Evolutionary conservation across 805 yeast species (phyloP).

Genomic region (Tetrapisispora fleetii): DNA sequence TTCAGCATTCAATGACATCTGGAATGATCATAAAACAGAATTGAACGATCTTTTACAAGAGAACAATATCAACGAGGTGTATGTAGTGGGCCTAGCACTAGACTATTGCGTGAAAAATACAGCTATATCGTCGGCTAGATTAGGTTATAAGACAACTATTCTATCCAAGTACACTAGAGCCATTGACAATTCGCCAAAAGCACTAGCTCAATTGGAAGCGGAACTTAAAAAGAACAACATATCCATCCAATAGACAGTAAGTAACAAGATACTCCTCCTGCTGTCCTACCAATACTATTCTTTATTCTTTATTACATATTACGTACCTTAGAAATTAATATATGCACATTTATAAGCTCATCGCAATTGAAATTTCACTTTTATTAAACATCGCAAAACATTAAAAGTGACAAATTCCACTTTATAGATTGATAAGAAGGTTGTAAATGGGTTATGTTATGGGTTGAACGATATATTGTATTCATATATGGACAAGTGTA

Average conservation of each 20-base stretch:
- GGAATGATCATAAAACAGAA: constrained; percentile 65
- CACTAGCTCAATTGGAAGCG: constrained; percentile 10
- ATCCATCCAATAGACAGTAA: background rate
- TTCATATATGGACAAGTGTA: too few species aligned
- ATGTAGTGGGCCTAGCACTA: constrained; percentile 72
- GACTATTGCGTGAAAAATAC: constrained; percentile 80
- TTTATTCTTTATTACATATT: background rate
- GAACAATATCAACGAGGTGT: constrained; percentile 47
- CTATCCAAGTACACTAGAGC: constrained; percentile 46
- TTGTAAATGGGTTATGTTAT: too few species aligned
- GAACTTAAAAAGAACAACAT: constrained; percentile 16
- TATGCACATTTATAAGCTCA: background rate
- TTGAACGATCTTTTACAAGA: constrained; percentile 39
- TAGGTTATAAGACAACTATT: constrained; percentile 59
- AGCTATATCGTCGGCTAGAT: constrained; percentile 52
- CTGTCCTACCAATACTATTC: background rate
- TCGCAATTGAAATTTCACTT: background rate
- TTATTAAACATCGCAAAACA: background rate
- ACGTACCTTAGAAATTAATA: too few species aligned
- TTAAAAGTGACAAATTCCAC: background rate
- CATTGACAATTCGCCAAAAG: constrained; percentile 38
- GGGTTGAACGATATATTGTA: background rate
- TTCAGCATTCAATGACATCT: constrained; percentile 75
- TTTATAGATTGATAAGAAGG: too few species aligned
- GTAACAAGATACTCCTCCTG: too few species aligned